Conservation (phyloP, 225 moss, liverwort and hornwort genomes). For the Bryoerythrophyllum caledonicum region DNA sequence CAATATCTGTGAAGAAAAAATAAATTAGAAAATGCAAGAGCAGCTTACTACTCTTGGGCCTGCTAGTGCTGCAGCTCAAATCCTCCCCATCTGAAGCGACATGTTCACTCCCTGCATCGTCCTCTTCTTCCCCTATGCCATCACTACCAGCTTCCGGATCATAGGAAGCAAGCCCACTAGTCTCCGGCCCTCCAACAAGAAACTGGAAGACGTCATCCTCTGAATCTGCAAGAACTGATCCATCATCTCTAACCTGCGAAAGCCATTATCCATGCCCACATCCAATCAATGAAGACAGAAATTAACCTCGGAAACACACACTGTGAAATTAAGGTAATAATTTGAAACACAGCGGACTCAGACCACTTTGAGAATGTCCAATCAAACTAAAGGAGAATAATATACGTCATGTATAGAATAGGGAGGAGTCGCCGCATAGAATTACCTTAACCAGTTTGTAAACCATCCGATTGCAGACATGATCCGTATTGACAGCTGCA, state of each 20-base stretch:
- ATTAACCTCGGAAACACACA: background rate
- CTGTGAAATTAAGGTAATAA: background rate
- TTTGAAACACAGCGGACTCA: no score
- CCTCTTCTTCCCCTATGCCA: constrained; percentile 31
- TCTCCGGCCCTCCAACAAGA: constrained; percentile 25
- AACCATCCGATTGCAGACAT: constrained; percentile 35
- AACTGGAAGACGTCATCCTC: constrained; percentile 49
- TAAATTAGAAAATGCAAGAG: background rate
- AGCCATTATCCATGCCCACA: background rate
- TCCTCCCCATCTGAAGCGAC: constrained; percentile 40
- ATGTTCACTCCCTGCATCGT: constrained; percentile 18
- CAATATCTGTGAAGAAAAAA: background rate
- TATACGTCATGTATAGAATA: no score
- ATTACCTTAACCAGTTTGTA: constrained; percentile 68
- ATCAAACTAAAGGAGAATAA: no score
- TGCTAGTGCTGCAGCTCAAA: constrained; percentile 13
- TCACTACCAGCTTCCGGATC: constrained; percentile 22
- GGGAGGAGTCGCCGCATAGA: no score
- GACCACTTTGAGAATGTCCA: no score
- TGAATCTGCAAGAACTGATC: constrained; percentile 47
- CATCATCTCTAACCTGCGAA: constrained; percentile 63
- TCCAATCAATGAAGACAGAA: background rate
- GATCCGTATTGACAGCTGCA: constrained; percentile 5
- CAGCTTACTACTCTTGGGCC: constrained; percentile 41
- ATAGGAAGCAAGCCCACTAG: constrained; percentile 25